A percentile compares a stretch with the other conserved stretches of the same genome.
These are phyloP conservation scores for Hordeum pubiflorum DNA, from an alignment of 202 grass and related monocot genomes.

Conservation along the genomic window DNA sequence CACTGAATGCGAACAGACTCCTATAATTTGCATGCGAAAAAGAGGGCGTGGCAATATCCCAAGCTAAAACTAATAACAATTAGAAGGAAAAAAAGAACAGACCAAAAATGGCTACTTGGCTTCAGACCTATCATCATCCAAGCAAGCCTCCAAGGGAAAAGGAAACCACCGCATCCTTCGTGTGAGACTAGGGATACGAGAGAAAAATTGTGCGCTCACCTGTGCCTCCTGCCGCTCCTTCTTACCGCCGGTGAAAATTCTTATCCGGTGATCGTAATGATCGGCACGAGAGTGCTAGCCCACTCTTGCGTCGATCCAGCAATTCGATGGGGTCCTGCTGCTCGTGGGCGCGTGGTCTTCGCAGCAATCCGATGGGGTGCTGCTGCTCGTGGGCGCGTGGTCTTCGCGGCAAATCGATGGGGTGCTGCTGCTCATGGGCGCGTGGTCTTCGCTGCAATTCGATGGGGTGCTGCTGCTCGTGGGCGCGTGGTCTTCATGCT, in stretches of 20 bases:
- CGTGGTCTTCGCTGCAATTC: slow-evolving; percentile 4
- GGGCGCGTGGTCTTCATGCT: slow-evolving; percentile 18
- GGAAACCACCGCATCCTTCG: neutral
- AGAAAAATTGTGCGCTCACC: neutral
- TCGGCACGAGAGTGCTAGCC: slow-evolving; percentile 44
- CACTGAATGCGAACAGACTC: slow-evolving; percentile 15
- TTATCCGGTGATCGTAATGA: neutral
- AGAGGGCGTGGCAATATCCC: neutral
- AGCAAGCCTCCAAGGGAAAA: slow-evolving; percentile 1
- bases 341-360: slow-evolving; percentile 21
- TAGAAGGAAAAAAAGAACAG: slow-evolving; percentile 21
- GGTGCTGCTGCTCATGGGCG: slow-evolving; percentile 36
- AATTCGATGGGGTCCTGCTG: slow-evolving; percentile 38
- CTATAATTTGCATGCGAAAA: slow-evolving; percentile 33
- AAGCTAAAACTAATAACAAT: slow-evolving; percentile 23
- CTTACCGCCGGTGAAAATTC: neutral
- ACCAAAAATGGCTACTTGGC: slow-evolving; percentile 33
- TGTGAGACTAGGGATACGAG: neutral
- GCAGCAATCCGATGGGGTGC: neutral
- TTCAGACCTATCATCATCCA: neutral
- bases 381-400: slow-evolving; percentile 34
- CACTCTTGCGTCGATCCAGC: slow-evolving; percentile 48
- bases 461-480: slow-evolving; percentile 20
- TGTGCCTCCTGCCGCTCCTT: slow-evolving; percentile 14
- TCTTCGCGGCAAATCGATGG: slow-evolving; percentile 27